A percentile compares a stretch with the other conserved stretches of the same genome.
These are phyloP conservation scores for Annulohypoxylon bovei DNA, from an alignment of 495 filamentous ascomycete species.

Conservation along the genomic window DNA sequence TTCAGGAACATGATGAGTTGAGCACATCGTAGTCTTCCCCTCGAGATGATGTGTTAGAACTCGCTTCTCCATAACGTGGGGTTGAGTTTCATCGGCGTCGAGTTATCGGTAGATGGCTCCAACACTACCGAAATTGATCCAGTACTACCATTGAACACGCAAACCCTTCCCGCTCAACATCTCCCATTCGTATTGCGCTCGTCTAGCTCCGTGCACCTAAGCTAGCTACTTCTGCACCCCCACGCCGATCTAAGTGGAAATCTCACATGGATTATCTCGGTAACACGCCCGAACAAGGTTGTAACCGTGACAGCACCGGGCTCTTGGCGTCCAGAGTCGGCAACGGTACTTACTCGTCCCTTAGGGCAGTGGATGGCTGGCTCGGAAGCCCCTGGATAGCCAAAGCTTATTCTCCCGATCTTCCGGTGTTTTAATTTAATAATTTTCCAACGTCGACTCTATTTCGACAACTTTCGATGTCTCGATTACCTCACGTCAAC, in stretches of 20 bases:
- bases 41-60: not conserved
- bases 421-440: conserved; percentile 6
- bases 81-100: conserved; percentile 32
- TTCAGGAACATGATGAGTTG: not conserved
- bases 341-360: conserved; percentile 25
- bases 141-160: conserved; percentile 7
- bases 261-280: conserved; percentile 36
- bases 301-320: conserved; percentile 37
- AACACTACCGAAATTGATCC: conserved; percentile 10
- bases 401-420: conserved; percentile 26
- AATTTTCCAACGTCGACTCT: conserved; percentile 6
- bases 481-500: conserved; percentile 24
- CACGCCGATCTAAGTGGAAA: conserved; percentile 32
- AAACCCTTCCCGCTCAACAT: not conserved
- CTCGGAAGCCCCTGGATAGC: conserved; percentile 16
- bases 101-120: conserved; percentile 22
- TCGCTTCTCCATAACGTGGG: conserved; percentile 6
- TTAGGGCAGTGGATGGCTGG: conserved; percentile 10
- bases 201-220: conserved; percentile 2
- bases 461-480: conserved; percentile 14
- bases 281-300: conserved; percentile 33
- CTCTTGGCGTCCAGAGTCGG: conserved; percentile 30
- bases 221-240: conserved; percentile 14
- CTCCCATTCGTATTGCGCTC: conserved; percentile 9
- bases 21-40: not conserved